These are phyloP conservation scores for Tuber melanosporum DNA, from an alignment of 495 filamentous ascomycete genomes.

Conservation along the genomic window DNA sequence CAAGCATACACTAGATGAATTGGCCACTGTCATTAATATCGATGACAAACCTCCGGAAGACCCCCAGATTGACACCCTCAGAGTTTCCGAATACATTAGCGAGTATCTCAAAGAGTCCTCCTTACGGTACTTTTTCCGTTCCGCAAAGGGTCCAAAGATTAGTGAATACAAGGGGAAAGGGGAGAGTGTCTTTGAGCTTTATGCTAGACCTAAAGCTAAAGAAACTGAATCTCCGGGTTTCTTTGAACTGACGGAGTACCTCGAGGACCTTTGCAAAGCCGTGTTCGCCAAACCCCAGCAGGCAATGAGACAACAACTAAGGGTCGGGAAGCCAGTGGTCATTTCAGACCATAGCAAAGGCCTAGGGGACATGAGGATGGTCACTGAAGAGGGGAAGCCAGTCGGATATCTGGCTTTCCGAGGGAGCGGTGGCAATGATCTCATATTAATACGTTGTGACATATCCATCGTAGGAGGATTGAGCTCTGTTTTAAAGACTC, in stretches of 20 bases:
- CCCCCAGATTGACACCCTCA: conserved; percentile 38
- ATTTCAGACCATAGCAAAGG: conserved; percentile 43
- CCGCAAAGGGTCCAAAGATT: conserved; percentile 16
- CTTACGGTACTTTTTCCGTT: conserved; percentile 31
- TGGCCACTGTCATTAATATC: conserved; percentile 41
- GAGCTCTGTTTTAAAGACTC: conserved; percentile 48
- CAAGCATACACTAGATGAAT: conserved; percentile 67
- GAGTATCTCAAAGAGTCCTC: conserved; percentile 37
- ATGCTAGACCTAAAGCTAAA: conserved; percentile 19
- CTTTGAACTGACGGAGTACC: conserved; percentile 49
- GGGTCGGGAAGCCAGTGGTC: conserved; percentile 49
- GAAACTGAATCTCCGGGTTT: conserved; percentile 46
- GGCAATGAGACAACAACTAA: conserved; percentile 53
- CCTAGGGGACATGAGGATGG: conserved; percentile 44
- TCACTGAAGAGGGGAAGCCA: conserved; percentile 37
- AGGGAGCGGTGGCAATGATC: conserved; percentile 15
- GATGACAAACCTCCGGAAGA: conserved; percentile 41
- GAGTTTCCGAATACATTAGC: conserved; percentile 40
- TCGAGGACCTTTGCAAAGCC: conserved; percentile 51
- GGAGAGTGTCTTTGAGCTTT: conserved; percentile 39
- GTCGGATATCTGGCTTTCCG: conserved; percentile 42
- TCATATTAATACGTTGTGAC: conserved; percentile 48
- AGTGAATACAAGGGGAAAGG: conserved; percentile 38
- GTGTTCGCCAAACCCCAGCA: conserved; percentile 55
- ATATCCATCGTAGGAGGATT: conserved; percentile 52